These are phyloP conservation scores for Colletotrichum filicis DNA, from an alignment of 2,329 filamentous ascomycete genomes.

Conservation along the genomic window DNA sequence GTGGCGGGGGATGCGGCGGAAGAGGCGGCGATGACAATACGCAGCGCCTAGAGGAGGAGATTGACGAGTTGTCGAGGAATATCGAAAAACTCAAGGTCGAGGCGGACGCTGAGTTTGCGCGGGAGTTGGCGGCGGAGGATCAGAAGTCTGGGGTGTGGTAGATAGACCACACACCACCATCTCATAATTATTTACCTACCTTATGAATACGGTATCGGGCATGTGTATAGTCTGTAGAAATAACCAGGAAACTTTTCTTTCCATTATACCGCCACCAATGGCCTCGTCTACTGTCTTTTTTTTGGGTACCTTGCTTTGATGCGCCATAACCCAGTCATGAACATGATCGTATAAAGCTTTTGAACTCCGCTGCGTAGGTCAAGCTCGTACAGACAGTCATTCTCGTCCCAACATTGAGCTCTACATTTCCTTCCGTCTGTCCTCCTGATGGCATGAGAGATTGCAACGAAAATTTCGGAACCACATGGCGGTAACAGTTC, in stretches of 20 bases:
- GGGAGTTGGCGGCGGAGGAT: constrained; percentile 49
- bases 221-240: not conserved
- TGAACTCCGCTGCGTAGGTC: not conserved
- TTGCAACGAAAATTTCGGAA: too few species aligned
- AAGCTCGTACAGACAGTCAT: not conserved
- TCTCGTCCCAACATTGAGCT: not conserved
- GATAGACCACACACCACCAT: not conserved
- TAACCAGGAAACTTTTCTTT: constrained; percentile 3
- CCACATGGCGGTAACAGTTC: too few species aligned
- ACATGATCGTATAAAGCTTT: constrained; percentile 3
- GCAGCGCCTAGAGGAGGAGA: constrained; percentile 46
- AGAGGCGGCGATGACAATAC: constrained; percentile 23
- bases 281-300: constrained; percentile 7
- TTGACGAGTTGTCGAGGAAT: constrained; percentile 50
- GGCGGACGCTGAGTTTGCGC: constrained; percentile 60
- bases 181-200: not conserved
- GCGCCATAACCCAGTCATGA: constrained; percentile 18
- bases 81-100: constrained; percentile 53
- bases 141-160: constrained; percentile 15
- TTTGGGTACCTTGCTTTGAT: constrained; percentile 20
- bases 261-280: not conserved
- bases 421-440: not conserved
- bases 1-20: constrained; percentile 20
- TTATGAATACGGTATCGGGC: too few species aligned
- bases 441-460: not conserved